A percentile compares a stretch with the other conserved stretches of the same genome.
phyloP scores from a whole-genome alignment of 441 rosid genomes.

The Pelargonium australe region DNA sequence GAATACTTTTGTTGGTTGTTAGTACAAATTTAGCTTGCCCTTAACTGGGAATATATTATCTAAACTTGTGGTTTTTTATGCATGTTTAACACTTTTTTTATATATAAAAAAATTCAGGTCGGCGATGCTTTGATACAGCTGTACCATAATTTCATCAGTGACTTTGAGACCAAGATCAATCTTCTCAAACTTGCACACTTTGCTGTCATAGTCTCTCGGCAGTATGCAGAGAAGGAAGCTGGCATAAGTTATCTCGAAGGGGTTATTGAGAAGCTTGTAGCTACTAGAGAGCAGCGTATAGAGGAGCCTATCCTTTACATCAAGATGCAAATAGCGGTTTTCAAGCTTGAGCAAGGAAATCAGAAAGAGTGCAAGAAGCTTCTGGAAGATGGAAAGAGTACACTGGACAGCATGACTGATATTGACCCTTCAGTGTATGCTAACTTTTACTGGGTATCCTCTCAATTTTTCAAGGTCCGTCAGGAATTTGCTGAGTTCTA shows the following conservation, averaged over 20 bases:
- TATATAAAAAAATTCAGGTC: constrained; percentile 38
- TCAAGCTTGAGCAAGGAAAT: constrained; percentile 79
- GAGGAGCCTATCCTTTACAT: constrained; percentile 84
- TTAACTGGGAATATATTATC: neutral
- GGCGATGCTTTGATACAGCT: constrained; percentile 88
- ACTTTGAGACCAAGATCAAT: constrained; percentile 92
- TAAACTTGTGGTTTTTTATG: neutral
- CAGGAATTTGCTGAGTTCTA: constrained; percentile 93
- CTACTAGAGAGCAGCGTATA: constrained; percentile 64
- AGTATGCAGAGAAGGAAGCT: constrained; percentile 79
- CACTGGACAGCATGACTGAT: constrained; percentile 89
- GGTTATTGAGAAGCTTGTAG: constrained; percentile 72
- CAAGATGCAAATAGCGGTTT: constrained; percentile 77
- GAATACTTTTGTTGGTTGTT: neutral
- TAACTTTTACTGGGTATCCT: constrained; percentile 84
- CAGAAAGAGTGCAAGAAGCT: constrained; percentile 84
- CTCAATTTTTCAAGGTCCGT: constrained; percentile 65
- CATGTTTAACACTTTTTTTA: neutral
- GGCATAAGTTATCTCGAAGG: constrained; percentile 72
- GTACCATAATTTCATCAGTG: constrained; percentile 79
- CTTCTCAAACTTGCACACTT: constrained; percentile 93
- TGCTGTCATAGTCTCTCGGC: constrained; percentile 78
- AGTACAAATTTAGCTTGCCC: neutral
- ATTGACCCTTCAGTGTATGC: constrained; percentile 98
- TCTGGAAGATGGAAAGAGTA: constrained; percentile 78